phyloP scores from a whole-genome alignment of 306 rosid genomes.

The Pterocarpus santalinus region DNA sequence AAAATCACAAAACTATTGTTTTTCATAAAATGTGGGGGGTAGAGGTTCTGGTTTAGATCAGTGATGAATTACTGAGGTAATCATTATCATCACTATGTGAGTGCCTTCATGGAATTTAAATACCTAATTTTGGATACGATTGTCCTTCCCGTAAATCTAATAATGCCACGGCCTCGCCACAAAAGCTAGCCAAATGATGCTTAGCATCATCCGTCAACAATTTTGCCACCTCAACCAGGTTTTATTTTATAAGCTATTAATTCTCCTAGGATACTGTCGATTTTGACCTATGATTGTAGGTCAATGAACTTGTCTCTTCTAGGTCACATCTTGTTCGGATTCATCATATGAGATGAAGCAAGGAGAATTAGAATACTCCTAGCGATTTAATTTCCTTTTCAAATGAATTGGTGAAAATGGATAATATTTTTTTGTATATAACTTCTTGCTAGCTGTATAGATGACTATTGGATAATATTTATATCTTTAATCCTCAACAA shows the following conservation, averaged over 20 bases:
- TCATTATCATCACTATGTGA: constrained; percentile 49
- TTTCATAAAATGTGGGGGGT: constrained; percentile 44
- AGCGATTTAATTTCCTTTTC: too few species aligned
- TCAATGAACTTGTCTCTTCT: neutral
- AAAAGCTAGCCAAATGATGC: neutral
- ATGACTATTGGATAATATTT: too few species aligned
- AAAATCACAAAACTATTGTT: neutral
- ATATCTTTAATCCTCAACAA: too few species aligned
- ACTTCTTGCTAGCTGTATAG: too few species aligned
- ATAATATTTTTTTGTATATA: too few species aligned
- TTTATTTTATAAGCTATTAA: neutral
- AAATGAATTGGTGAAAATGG: too few species aligned
- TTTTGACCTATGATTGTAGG: constrained; percentile 1
- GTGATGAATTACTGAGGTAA: constrained; percentile 51
- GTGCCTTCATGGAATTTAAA: constrained; percentile 42
- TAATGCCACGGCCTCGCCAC: neutral
- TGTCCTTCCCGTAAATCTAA: too few species aligned
- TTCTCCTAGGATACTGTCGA: neutral
- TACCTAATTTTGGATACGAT: neutral
- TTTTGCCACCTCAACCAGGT: neutral
- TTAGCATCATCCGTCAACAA: neutral
- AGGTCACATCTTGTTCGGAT: too few species aligned
- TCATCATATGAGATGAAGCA: too few species aligned
- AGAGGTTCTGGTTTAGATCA: constrained; percentile 44
- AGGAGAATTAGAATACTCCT: too few species aligned